phyloP scores from a whole-genome alignment of 2,329 filamentous ascomycete species.

The Aphanocladium album region DNA sequence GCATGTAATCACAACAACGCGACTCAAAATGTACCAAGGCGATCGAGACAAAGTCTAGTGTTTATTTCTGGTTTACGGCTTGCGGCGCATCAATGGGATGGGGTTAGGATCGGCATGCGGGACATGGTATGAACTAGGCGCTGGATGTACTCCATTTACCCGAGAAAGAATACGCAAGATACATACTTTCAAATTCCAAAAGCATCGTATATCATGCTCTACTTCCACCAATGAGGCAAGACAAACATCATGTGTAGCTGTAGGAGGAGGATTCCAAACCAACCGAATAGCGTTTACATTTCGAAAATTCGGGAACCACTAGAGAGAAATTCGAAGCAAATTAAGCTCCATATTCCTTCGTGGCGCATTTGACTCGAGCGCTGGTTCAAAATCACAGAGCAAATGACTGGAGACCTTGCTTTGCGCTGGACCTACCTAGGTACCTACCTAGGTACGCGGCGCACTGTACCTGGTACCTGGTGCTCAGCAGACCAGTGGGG shows the following conservation, averaged over 20 bases:
- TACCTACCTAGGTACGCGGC: not conserved
- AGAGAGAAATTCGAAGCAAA: too few relatives aligned
- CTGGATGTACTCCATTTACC: not conserved
- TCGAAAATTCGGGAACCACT: too few relatives aligned
- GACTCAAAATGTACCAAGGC: not conserved
- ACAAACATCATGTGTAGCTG: too few relatives aligned
- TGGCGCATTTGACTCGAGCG: too few relatives aligned
- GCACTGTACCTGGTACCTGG: too few relatives aligned
- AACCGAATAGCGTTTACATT: too few relatives aligned
- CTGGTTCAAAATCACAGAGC: not conserved
- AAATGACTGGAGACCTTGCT: not conserved
- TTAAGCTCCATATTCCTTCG: too few relatives aligned
- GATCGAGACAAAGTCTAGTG: not conserved
- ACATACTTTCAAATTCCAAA: not conserved
- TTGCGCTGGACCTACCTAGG: not conserved
- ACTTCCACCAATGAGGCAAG: too few relatives aligned
- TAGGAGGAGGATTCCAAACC: too few relatives aligned
- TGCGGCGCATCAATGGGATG: not conserved
- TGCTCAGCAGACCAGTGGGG: not conserved
- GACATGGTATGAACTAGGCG: slow-evolving; percentile 2
- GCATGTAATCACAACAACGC: not conserved
- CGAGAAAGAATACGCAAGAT: not conserved
- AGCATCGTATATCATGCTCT: too few relatives aligned
- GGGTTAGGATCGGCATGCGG: not conserved
- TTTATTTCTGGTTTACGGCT: slow-evolving; percentile 1